A percentile compares a stretch with the other conserved stretches of the same genome.
phyloP scores from a whole-genome alignment of 2,329 filamentous ascomycete genomes.

The Raffaelea arxii region DNA sequence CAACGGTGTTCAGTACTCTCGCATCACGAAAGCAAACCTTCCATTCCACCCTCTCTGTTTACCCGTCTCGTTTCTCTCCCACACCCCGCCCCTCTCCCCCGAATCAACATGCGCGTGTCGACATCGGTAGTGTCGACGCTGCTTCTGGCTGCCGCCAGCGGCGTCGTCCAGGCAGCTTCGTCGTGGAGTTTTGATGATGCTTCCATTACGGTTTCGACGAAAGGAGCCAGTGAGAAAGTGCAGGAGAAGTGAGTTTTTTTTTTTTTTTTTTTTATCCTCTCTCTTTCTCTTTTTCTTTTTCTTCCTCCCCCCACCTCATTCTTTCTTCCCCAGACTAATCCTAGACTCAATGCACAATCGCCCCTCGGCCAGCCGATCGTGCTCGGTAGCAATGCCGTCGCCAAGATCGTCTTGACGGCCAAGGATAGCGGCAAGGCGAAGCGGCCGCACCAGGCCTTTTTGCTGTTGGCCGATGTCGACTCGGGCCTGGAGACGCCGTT shows the following conservation, averaged over 20 bases:
- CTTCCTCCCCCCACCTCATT: too few relatives aligned
- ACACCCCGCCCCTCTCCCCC: too few relatives aligned
- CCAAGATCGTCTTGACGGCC: slow-evolving; percentile 76
- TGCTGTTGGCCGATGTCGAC: slow-evolving; percentile 65
- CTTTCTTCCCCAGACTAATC: not conserved
- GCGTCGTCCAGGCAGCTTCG: slow-evolving; percentile 41
- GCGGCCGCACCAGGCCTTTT: slow-evolving; percentile 88
- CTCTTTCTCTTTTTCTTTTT: too few relatives aligned
- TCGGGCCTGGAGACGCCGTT: slow-evolving; percentile 82
- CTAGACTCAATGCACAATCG: slow-evolving; percentile 48
- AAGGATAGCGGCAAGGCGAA: slow-evolving; percentile 70
- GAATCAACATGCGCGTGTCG: slow-evolving; percentile 33
- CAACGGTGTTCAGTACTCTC: too few relatives aligned
- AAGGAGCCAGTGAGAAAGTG: slow-evolving; percentile 46
- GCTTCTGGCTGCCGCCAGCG: slow-evolving; percentile 39
- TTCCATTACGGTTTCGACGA: slow-evolving; percentile 54
- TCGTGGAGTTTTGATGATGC: slow-evolving; percentile 70
- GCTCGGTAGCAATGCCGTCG: slow-evolving; percentile 58
- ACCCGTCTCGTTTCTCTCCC: not conserved
- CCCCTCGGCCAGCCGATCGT: slow-evolving; percentile 54
- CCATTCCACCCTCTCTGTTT: not conserved
- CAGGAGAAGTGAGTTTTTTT: slow-evolving; percentile 53
- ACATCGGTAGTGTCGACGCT: slow-evolving; percentile 27
- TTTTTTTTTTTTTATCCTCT: too few relatives aligned
- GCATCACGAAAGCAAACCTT: too few relatives aligned